A percentile compares a stretch with the other conserved stretches of the same genome.
Evolutionary conservation across 257 asterid species (phyloP).

Genomic region (Gentiana straminea): DNA sequence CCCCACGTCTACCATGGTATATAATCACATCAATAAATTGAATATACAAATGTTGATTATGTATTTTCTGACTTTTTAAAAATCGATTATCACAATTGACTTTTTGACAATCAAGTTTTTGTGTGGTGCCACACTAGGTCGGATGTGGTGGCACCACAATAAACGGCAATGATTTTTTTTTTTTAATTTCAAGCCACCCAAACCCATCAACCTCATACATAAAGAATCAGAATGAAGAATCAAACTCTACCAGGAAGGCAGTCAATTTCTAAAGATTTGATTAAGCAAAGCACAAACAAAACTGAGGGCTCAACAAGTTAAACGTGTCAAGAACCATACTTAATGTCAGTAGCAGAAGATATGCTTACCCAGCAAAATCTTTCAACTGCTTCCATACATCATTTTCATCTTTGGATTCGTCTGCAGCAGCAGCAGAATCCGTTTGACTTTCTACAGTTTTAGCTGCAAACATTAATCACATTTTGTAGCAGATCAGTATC

Average conservation of each 20-base stretch:
- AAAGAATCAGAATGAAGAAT: not conserved
- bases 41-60: too few species aligned
- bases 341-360: not conserved
- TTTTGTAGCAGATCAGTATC: not conserved
- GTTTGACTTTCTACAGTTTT: constrained; percentile 33
- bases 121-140: too few species aligned
- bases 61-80: too few species aligned
- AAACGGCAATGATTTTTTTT: too few species aligned
- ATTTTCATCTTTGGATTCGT: constrained; percentile 42
- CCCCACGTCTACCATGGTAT: too few species aligned
- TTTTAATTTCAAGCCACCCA: too few species aligned
- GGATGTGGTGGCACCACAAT: too few species aligned
- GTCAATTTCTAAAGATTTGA: not conserved
- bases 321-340: not conserved
- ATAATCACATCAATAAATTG: too few species aligned
- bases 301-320: not conserved
- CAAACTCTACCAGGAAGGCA: not conserved
- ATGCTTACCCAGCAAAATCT: constrained; percentile 75
- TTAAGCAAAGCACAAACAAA: not conserved
- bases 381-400: constrained; percentile 64
- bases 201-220: too few species aligned
- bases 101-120: too few species aligned
- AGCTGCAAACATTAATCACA: constrained; percentile 27
- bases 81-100: too few species aligned
- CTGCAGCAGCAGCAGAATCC: constrained; percentile 29